Conservation (phyloP, 192 early-diverging fungal genomes). For the Physocladia obscura region DNA sequence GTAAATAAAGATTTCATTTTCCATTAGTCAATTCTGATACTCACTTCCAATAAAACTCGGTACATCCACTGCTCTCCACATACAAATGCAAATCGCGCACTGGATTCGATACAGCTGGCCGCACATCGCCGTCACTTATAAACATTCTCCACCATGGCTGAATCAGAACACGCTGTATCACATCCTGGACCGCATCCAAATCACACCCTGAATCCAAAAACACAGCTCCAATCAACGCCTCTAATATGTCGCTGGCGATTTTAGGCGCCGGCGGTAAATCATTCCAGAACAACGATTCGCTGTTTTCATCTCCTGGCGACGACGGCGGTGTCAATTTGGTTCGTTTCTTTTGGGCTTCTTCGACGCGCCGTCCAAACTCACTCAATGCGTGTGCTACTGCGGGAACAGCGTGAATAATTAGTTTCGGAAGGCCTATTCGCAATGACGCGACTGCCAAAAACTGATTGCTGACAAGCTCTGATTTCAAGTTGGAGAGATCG, state of each 20-base stretch:
- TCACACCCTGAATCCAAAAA: constrained; percentile 80
- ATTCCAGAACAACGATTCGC: constrained; percentile 68
- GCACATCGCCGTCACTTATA: background rate
- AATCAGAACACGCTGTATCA: constrained; percentile 33
- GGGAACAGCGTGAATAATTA: constrained; percentile 65
- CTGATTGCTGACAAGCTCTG: constrained; percentile 74
- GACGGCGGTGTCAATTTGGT: no score
- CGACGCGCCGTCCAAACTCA: constrained; percentile 30
- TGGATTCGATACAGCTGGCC: background rate
- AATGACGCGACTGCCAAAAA: constrained; percentile 74
- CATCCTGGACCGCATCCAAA: constrained; percentile 41
- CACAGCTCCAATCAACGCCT: constrained; percentile 82
- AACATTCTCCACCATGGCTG: constrained; percentile 29
- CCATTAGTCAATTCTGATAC: background rate
- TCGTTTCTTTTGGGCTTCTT: constrained; percentile 1
- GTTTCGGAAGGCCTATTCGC: constrained; percentile 60
- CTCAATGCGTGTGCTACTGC: constrained; percentile 56
- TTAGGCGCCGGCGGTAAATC: constrained; percentile 79
- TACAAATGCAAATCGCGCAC: background rate
- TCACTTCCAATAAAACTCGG: background rate
- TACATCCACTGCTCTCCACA: background rate
- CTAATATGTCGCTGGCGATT: constrained; percentile 82
- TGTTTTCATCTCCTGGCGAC: no score
- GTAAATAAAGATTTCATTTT: background rate
- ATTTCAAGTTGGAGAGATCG: constrained; percentile 62